Base-by-base conservation (phyloP, 2,329 filamentous ascomycete species). In the Juglanconis oblonga region DNA sequence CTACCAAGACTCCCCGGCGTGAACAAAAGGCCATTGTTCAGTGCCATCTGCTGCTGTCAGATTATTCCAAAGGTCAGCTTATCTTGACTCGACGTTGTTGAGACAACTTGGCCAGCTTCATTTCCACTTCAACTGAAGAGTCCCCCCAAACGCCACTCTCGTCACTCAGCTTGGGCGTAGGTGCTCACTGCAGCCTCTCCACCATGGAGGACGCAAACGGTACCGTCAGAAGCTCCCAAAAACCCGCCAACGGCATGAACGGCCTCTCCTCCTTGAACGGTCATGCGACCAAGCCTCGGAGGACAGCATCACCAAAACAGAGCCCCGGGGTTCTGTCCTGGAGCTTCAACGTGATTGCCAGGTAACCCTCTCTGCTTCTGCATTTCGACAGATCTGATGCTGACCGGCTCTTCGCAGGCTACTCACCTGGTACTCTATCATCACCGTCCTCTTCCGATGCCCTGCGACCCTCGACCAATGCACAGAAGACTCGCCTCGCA, bases 391-490 rank as follows among this genome's bases (percentile, higher is more conserved):
- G 42, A 5, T 33, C 45, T 5, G 17, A 9, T 36, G 24, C 52
- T 62, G 47, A 33, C 52, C 17, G 1, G 7, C 24, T 51, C 24
- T 51, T 42, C 55, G 40, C 64, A 94, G 94, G 69, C 74, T 97
- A 49, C 74, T 88, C 60, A 89, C 91, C 24, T 99, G 94, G 94
- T 96, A 95, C 72, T 83, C 87, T 40, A 87, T 98, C 65, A 74
- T 92, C 63, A 95, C 90, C 31, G 78, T 95, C 58, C 76, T 94
- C 61, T 90, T 99, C 72, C 86, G 88, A 63, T 99, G 94, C 73
- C 94, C 94, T 11, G 79, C 87, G 3, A 85, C 84, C 8, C 76
- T 88, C 62, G 83, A 87, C 33, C 81, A 85, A 32, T 84, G 95
- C 69, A 83, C 85, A 67, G 84, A 89, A 32, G 76, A 81, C 35